Base-by-base conservation (phyloP, 768 basidiomycete genomes). In the Mycena capillaripes region DNA sequence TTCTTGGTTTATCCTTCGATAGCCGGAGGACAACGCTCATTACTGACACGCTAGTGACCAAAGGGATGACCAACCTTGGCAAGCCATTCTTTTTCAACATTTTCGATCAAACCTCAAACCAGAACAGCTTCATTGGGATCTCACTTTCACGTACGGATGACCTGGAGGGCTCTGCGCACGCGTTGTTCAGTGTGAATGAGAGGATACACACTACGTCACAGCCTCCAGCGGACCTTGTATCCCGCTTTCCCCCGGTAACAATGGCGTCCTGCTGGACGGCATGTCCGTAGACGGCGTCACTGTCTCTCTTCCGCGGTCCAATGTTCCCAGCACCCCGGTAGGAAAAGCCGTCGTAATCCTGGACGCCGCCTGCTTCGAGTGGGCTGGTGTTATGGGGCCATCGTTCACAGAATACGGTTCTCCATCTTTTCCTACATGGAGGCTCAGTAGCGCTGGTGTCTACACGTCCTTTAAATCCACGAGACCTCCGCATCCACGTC, bases 61-160 rank as follows among this genome's bases (percentile, higher is more conserved):
- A 53, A 7, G 23, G 17, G 8, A 2, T 6, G 23, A 5, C 34
- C 21, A 50, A 2, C 27, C 2, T n/a, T 3, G 40, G 53, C 9
- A 11, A 66, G 23, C 64, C 64, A 2, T 66, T 66, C 40, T 10
- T 66, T 19, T 56, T 17, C 40, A 66, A 66, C 29, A 44, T 66
- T 5, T 66, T 66, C 21, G 36, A 40, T 10, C 53, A 56, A 14
- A 57, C 64, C 1, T 53, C 64, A 5, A 4, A 30, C 4, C 52
- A 56, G 7, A 8, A 65, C 25, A 65, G 40, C 19, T 65, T 65
- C 63, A 38, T 65, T 34, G 63, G 50, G 14, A 65, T 65, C 0
- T 65, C 60, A 6, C 53, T 70, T 4, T 55, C 69, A 1, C 69
- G 69, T 1, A 63, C 69, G 23, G 60, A 36, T 17, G 69, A 70